Evolutionary conservation across 2,329 filamentous ascomycete genomes (phyloP).

Genomic region (Aspergillus texensis): DNA sequence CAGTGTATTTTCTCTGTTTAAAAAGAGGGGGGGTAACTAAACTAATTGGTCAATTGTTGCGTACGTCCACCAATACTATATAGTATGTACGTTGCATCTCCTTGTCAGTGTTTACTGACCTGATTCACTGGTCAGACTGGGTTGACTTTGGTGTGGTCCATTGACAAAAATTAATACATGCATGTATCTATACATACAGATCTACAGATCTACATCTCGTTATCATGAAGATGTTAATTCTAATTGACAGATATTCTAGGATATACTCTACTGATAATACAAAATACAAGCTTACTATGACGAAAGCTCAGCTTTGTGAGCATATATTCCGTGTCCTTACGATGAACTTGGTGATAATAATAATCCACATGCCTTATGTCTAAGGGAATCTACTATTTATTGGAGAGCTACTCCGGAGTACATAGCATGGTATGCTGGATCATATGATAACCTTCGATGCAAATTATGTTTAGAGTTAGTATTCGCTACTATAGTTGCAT

Average conservation of each 20-base stretch:
- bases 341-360: no score
- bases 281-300: neutral
- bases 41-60: neutral
- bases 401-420: neutral
- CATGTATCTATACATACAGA: neutral
- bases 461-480: neutral
- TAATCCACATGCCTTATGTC: no score
- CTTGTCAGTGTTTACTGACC: no score
- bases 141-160: neutral
- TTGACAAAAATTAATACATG: neutral
- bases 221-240: neutral
- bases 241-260: neutral
- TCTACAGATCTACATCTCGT: neutral
- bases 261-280: neutral
- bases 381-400: neutral
- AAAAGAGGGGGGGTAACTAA: constrained; percentile 3
- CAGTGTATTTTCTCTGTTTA: constrained; percentile 10
- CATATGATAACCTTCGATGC: neutral
- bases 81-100: no score
- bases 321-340: no score
- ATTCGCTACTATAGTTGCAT: no score
- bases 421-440: neutral
- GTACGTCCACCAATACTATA: no score
- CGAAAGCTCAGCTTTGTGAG: neutral
- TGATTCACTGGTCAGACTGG: no score